Evolutionary conservation across 2,329 filamentous ascomycete genomes (phyloP), one percentile per base, ranked within the genome.

Genomic region (Xylariales sp.): DNA sequence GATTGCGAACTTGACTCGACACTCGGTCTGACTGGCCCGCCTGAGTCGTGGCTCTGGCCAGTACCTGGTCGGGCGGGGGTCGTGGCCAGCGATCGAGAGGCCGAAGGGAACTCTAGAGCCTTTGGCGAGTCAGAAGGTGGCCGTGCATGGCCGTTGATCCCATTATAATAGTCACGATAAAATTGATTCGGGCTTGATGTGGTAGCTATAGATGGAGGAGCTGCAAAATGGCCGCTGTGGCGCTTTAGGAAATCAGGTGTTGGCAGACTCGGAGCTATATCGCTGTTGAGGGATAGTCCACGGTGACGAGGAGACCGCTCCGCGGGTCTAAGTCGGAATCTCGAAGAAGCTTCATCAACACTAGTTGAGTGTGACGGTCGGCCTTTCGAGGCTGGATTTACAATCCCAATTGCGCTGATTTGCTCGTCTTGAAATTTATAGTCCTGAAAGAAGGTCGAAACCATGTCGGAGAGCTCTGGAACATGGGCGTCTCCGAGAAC

Each of bases 381-480:
- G 79, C 77, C 90, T 83, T 73, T 89, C 78, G 80, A 91, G 77
- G 78, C 89, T 18, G 92, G 92, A 76, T 97, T 97, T 79, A 94
- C 87, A 64, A 97, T 92, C 18, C 89, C 89, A 53, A 97, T 86
- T 55, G 86, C 87, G 71, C 88, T 85, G 23, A 94, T 84, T 70
- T 91, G 87, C 34, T 91, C 89, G 72, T 97, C 91, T 59, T 92
- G 88, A 74, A 91, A 90, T 30, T 87, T 89, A 78, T 92, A 96
- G 75, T 97, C 94, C 16, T 88, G 87, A 59, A 90, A 86, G 84
- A 97, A 98, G 10, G 90, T 88, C 46, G 88, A 87, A 67, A 94
- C 84, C 62, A 98, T 92, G 53, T 95, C 90, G 49, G 88, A 81
- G 18, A 94, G 79, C 59, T 93, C 90, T 14, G 90, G 88, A 7